Evolutionary conservation across 371 early-diverging fungal species (phyloP).

Genomic region (Apophysomyces variabilis): DNA sequence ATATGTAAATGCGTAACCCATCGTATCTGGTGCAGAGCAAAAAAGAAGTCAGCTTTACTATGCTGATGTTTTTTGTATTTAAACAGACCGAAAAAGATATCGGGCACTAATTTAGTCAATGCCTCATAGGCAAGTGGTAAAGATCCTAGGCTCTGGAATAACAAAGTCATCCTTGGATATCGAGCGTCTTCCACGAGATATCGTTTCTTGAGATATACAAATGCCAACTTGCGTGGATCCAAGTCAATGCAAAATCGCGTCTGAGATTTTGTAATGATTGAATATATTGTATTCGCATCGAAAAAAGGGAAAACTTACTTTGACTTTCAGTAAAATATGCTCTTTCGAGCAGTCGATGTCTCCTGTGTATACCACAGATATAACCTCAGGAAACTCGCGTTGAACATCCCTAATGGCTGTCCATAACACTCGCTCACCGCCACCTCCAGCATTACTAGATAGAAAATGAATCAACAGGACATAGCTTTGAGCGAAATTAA

Average conservation of each 20-base stretch:
- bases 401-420: constrained; percentile 80
- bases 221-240: constrained; percentile 56
- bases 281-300: neutral
- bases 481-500: neutral
- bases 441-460: constrained; percentile 89
- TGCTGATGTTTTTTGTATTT: neutral
- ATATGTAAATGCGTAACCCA: constrained; percentile 95
- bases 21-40: constrained; percentile 68
- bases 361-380: constrained; percentile 84
- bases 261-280: constrained; percentile 31
- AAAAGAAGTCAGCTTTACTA: neutral
- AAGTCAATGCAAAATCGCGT: constrained; percentile 77
- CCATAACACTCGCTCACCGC: constrained; percentile 97
- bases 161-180: constrained; percentile 84
- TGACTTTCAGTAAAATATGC: constrained; percentile 65
- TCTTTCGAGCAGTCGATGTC: constrained; percentile 57
- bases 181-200: constrained; percentile 70
- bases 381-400: constrained; percentile 59
- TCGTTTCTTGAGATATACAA: constrained; percentile 68
- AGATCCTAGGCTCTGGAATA: constrained; percentile 88
- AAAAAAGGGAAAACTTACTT: constrained; percentile 40
- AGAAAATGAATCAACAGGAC: neutral
- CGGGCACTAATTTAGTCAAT: constrained; percentile 68
- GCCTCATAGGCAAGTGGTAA: constrained; percentile 81
- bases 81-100: constrained; percentile 78